phyloP scores from a whole-genome alignment of 495 filamentous ascomycete genomes.

The Xylaria longipes region DNA sequence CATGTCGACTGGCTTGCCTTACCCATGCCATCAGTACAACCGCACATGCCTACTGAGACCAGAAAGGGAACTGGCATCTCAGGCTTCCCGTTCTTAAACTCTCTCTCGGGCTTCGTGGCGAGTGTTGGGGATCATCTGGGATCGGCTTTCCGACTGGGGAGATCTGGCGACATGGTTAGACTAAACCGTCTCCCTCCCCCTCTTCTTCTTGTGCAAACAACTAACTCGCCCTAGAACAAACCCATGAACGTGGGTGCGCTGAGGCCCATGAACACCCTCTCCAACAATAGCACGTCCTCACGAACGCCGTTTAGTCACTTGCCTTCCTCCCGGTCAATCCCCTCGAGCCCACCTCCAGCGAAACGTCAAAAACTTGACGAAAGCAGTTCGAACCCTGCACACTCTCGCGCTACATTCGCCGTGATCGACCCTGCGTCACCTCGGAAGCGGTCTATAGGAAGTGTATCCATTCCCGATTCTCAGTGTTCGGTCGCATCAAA shows the following conservation, averaged over 20 bases:
- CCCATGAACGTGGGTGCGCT: conserved; percentile 20
- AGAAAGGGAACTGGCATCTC: conserved; percentile 18
- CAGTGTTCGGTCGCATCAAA: conserved; percentile 35
- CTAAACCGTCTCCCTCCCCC: not conserved
- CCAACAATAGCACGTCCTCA: conserved; percentile 24
- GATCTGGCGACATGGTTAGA: conserved; percentile 25
- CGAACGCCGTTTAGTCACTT: conserved; percentile 9
- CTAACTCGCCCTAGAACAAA: conserved; percentile 18
- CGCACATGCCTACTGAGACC: conserved; percentile 20
- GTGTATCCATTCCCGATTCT: conserved; percentile 32
- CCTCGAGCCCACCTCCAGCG: conserved; percentile 28
- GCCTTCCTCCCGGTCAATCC: conserved; percentile 1
- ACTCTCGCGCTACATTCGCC: conserved; percentile 24
- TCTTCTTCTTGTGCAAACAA: not conserved
- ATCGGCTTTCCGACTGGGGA: not conserved
- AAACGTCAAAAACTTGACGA: conserved; percentile 39
- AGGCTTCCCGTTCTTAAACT: not conserved
- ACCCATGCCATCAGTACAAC: conserved; percentile 23
- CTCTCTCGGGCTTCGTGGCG: not conserved
- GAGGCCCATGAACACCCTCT: conserved; percentile 34
- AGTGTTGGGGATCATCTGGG: not conserved
- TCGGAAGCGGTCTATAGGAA: conserved; percentile 32
- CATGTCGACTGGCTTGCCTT: conserved; percentile 42
- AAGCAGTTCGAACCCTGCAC: not conserved
- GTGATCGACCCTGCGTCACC: not conserved